phyloP scores from a whole-genome alignment of 441 rosid genomes.

The Adansonia grandidieri region DNA sequence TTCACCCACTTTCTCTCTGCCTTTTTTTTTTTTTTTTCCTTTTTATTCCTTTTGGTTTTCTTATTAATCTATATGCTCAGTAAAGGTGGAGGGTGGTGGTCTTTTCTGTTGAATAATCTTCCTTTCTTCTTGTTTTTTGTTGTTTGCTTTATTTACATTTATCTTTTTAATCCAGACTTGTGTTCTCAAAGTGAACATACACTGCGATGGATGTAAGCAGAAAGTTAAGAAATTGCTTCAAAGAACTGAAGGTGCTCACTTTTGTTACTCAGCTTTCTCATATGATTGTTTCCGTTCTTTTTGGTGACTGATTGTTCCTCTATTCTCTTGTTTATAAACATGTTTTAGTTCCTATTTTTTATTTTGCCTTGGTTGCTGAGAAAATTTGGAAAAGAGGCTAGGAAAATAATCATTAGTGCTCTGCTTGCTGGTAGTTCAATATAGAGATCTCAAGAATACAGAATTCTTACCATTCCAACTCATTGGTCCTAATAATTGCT shows the following conservation, averaged over 20 bases:
- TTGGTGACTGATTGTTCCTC: neutral
- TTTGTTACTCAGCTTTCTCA: neutral
- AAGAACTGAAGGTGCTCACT: slow-evolving; percentile 48
- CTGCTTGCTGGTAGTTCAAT: neutral
- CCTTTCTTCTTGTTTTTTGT: slow-evolving; percentile 23
- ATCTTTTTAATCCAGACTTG: slow-evolving; percentile 44
- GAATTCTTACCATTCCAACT: neutral
- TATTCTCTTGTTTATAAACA: neutral
- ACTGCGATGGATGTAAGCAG: slow-evolving; percentile 71
- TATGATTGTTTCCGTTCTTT: neutral
- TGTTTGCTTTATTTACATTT: slow-evolving; percentile 27
- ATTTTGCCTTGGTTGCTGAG: slow-evolving; percentile 21
- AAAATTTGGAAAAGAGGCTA: neutral
- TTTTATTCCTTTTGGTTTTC: no score
- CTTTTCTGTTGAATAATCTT: slow-evolving; percentile 24
- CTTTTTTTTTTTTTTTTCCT: no score
- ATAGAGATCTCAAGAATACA: neutral
- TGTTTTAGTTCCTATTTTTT: neutral
- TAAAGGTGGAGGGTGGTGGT: slow-evolving; percentile 24
- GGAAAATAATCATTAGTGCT: neutral
- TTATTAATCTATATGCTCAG: neutral
- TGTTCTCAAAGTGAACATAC: slow-evolving; percentile 78
- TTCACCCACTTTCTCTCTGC: slow-evolving; percentile 22
- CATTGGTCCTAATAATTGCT: slow-evolving; percentile 1
- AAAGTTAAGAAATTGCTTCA: neutral